phyloP scores from a whole-genome alignment of 257 asterid species.

The Rehmannia glutinosa region DNA sequence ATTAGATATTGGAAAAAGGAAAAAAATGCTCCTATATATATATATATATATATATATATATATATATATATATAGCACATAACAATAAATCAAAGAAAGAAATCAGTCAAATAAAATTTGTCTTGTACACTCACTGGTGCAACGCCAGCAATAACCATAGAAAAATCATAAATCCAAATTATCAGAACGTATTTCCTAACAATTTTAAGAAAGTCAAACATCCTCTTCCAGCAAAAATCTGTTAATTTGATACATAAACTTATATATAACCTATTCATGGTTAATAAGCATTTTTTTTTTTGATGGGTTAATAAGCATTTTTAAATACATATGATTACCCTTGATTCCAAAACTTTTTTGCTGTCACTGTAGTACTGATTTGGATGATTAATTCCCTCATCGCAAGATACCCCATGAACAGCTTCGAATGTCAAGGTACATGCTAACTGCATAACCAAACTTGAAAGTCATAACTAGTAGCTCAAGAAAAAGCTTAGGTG shows the following conservation, averaged over 20 bases:
- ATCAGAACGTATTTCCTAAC: background rate
- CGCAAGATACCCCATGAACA: conserved; percentile 75
- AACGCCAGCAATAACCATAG: background rate
- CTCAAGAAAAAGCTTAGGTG: background rate
- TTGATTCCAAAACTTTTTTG: conserved; percentile 53
- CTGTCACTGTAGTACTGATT: conserved; percentile 87
- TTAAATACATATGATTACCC: conserved; percentile 22
- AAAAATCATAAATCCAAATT: background rate
- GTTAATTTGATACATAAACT: background rate
- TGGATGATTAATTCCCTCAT: conserved; percentile 92
- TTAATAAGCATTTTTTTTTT: background rate
- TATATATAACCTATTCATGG: background rate
- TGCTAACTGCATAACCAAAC: conserved; percentile 59
- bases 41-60: too few species aligned
- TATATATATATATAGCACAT: too few species aligned
- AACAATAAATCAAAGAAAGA: background rate
- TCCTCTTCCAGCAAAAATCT: background rate
- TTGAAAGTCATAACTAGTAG: conserved; percentile 17
- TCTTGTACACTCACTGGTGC: background rate
- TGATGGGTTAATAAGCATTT: background rate
- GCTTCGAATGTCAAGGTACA: conserved; percentile 97
- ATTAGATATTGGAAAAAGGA: background rate
- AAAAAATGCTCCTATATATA: background rate
- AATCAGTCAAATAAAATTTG: background rate
- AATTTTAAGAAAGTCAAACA: background rate